Base-by-base conservation (phyloP, 306 rosid genomes). In the Cicer cuneatum region DNA sequence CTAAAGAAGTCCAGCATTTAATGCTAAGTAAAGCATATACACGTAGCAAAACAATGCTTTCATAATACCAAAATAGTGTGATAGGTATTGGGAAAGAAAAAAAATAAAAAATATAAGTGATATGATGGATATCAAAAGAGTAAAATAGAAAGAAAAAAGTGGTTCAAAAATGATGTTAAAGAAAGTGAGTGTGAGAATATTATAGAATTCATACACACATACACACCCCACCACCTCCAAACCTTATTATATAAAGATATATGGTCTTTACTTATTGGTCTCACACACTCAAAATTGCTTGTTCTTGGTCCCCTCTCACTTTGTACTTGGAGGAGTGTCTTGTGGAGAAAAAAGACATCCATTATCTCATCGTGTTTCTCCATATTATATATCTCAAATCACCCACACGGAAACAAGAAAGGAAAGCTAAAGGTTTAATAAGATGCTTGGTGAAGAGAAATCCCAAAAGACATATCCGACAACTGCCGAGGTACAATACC, bases 381-480 rank as follows among this genome's bases (percentile, higher is more conserved):
- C 42, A 58, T 56, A 40, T 56, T 66, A 53, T 69, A 69, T 40
- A 74, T 64, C 78, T 72, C 76, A 71, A 64, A 76, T 38, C 12
- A 16, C 61, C 33, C 58, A 38, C 60, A 33, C 71, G n/a, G 10
- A 68, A 77, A 54, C 38, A 76, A 71, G 38, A n/a, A 57, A 76
- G 13, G 10, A 52, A 75, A 49, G 40, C 63, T 7, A 68, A 69
- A 65, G 12, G 5, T 29, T 39, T 63, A 2, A 24, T 60, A 69
- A 84, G 64, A 84, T 84, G 87, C 66, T 76, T 46, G 62, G 66
- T 52, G 74, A 67, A 49, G 80, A 67, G 80, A 80, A 84, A 76
- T 56, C 82, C 67, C 84, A 72, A 76, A 84, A 53, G 80, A 24
- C 82, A 68, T 61, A 66, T 77, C 84, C 87, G 65, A 84, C 82